Evolutionary conservation across 805 yeast species (phyloP).

Genomic region (Zygosaccharomyces bisporus): DNA sequence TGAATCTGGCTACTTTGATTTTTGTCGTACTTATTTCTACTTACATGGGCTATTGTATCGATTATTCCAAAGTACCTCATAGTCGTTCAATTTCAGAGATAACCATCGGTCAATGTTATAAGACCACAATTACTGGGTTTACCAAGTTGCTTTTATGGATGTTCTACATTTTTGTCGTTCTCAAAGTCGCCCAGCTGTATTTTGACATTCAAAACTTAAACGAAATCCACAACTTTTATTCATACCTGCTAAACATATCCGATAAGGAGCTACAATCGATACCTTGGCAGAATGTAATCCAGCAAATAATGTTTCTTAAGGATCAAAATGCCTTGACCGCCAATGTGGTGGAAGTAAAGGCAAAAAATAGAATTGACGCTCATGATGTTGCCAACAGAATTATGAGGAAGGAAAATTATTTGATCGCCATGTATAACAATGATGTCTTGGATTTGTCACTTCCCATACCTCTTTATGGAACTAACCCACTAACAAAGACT

Average conservation of each 20-base stretch:
- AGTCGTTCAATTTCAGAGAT: slow-evolving; percentile 37
- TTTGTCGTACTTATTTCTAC: slow-evolving; percentile 79
- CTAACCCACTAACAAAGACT: slow-evolving; percentile 66
- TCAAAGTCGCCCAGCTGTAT: slow-evolving; percentile 53
- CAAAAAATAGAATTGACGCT: slow-evolving; percentile 77
- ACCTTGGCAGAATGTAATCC: slow-evolving; percentile 85
- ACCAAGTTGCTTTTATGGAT: slow-evolving; percentile 63
- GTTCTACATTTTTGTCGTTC: slow-evolving; percentile 49
- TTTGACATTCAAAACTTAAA: slow-evolving; percentile 62
- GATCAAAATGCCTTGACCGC: slow-evolving; percentile 68
- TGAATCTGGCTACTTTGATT: slow-evolving; percentile 68
- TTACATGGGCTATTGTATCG: slow-evolving; percentile 77
- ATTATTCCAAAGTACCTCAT: slow-evolving; percentile 47
- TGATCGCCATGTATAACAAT: slow-evolving; percentile 84
- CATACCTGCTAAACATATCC: slow-evolving; percentile 61
- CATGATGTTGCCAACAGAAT: slow-evolving; percentile 93
- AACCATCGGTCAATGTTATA: slow-evolving; percentile 38
- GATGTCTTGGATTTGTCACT: slow-evolving; percentile 65
- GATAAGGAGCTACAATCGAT: slow-evolving; percentile 89
- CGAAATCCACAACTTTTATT: slow-evolving; percentile 76
- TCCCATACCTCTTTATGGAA: slow-evolving; percentile 45
- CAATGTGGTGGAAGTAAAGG: slow-evolving; percentile 53
- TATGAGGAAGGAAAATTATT: slow-evolving; percentile 91
- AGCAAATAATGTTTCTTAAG: slow-evolving; percentile 65
- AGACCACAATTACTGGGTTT: slow-evolving; percentile 42